Conservation (phyloP, 2,329 filamentous ascomycete genomes). For the Claviceps africana region DNA sequence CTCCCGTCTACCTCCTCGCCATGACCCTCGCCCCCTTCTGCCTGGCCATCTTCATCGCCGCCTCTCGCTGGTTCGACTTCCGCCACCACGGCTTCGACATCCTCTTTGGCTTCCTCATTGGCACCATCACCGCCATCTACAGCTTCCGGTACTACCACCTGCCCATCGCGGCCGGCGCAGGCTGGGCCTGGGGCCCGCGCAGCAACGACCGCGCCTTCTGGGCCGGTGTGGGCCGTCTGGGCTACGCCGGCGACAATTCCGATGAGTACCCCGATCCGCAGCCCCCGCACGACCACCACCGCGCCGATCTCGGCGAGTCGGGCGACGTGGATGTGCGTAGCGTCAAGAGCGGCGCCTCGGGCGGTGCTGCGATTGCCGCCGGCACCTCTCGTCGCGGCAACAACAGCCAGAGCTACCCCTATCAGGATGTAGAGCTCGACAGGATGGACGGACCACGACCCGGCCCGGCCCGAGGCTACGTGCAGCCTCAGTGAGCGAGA, state of each 20-base stretch:
- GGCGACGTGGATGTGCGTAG: conserved; percentile 10
- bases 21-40: conserved; percentile 59
- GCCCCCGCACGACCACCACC: conserved; percentile 8
- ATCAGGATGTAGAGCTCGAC: conserved; percentile 20
- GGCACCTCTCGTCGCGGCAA: conserved; percentile 2
- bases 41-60: conserved; percentile 65
- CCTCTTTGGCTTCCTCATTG: conserved; percentile 69
- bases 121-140: conserved; percentile 55
- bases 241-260: conserved; percentile 34
- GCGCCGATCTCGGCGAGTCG: conserved; percentile 14
- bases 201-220: conserved; percentile 62
- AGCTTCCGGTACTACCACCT: conserved; percentile 79
- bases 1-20: conserved; percentile 64
- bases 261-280: conserved; percentile 11
- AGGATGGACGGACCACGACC: conserved; percentile 8
- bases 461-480: background rate
- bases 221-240: conserved; percentile 52
- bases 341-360: background rate
- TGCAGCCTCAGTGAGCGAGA: background rate
- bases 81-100: conserved; percentile 90
- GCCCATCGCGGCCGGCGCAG: conserved; percentile 57
- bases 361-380: background rate
- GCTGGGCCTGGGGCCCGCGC: conserved; percentile 80
- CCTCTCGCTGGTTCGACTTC: conserved; percentile 77
- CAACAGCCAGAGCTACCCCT: conserved; percentile 6